A percentile compares a stretch with the other conserved stretches of the same genome.
These are phyloP conservation scores for Tagetes erecta DNA, from an alignment of 129 eudicot genomes.

Conservation along the genomic window DNA sequence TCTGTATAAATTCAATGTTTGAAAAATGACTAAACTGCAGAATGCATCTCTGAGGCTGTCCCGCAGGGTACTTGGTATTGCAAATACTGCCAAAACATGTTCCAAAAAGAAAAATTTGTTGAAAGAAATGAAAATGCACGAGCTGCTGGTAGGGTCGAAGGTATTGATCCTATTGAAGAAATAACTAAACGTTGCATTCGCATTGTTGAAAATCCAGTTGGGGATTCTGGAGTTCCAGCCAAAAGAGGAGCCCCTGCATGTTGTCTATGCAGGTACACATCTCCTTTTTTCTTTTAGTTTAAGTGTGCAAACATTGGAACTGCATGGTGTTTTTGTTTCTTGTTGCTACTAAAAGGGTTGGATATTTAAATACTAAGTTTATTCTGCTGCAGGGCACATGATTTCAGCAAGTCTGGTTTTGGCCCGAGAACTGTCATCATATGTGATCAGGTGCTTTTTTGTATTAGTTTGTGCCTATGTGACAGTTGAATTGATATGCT, in stretches of 20 bases:
- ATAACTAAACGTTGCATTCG: slow-evolving; percentile 71
- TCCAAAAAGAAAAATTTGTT: slow-evolving; percentile 57
- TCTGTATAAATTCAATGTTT: slow-evolving; percentile 2
- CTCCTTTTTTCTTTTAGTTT: background rate
- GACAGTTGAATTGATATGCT: background rate
- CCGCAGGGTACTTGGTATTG: slow-evolving; percentile 80
- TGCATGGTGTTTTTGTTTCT: background rate
- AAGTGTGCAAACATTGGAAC: background rate
- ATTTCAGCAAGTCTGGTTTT: slow-evolving; percentile 61
- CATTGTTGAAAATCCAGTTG: slow-evolving; percentile 41
- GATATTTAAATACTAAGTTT: background rate
- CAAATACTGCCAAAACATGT: slow-evolving; percentile 57
- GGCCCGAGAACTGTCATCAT: slow-evolving; percentile 72
- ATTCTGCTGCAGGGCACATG: slow-evolving; percentile 60
- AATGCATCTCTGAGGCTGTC: slow-evolving; percentile 59
- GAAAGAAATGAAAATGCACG: slow-evolving; percentile 66
- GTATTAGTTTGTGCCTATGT: background rate
- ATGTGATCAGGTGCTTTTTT: slow-evolving; percentile 78
- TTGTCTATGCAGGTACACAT: slow-evolving; percentile 68
- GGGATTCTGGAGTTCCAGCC: slow-evolving; percentile 32
- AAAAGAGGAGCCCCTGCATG: slow-evolving; percentile 56
- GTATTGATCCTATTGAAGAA: slow-evolving; percentile 61
- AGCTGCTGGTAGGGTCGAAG: slow-evolving; percentile 84
- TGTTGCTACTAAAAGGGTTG: background rate
- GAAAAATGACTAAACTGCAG: slow-evolving; percentile 47